Evolutionary conservation across 345 rosid species (phyloP), one percentile per base, ranked within the genome.

Genomic region (Carallia pectinifolia): DNA sequence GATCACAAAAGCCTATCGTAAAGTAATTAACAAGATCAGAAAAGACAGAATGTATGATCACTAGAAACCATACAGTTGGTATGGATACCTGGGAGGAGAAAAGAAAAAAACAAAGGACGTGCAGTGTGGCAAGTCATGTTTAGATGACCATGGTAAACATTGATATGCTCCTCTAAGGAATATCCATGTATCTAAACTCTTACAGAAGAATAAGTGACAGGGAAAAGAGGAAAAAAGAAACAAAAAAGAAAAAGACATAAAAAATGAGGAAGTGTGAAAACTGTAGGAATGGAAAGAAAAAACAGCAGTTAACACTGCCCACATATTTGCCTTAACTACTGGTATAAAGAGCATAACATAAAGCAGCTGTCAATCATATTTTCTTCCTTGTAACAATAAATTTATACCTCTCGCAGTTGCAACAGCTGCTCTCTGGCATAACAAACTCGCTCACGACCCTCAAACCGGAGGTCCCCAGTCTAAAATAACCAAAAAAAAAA

Each of bases 371-470:
- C 17, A 44, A 13, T 44, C 50, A 44, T 1, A 33, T 40, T 6
- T 39, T 8, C 48, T 40, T 13, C 50, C 50, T 44, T 44, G 5
- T 55, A 55, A 23, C 59, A 55, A 2, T n/a, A n/a, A 55, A 54
- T 27, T 27, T 18, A 6, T 66, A 89, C 97, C 92, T 88, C 92
- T 71, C 76, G 79, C 16, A 88, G 83, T 78, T 90, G 88, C 71
- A 91, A 76, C 36, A 94, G 84, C 77, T 88, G 96, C 30, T 94
- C 92, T 63, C 86, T 74, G n/a, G 89, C 79, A 80, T 83, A 91
- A 48, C 72, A 80, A 74, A 94, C 75, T 52, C 82, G 73, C 61
- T 91, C 97, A 67, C 62, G 88, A 50, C 75, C 90, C 50, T 89
- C 93, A 74, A 87, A 84, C 62, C 87, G 80, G 0, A 80, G 72